A percentile compares a stretch with the other conserved stretches of the same genome.
Conservation (phyloP, 768 basidiomycete genomes). For the Dacryopinax primogenitus region DNA sequence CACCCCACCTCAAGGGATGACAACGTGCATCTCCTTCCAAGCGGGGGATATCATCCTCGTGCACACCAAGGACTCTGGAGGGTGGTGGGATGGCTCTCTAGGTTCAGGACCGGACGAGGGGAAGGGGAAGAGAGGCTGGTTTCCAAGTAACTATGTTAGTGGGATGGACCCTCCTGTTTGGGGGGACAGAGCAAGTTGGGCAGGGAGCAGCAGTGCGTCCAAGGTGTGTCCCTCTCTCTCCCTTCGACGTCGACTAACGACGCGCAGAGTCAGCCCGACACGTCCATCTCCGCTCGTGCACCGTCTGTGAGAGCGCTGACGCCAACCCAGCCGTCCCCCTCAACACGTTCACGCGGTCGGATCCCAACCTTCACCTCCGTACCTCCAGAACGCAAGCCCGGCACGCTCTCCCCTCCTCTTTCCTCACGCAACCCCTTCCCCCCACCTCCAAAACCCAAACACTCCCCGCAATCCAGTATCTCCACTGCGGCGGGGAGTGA, state of each 20-base stretch:
- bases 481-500: slow-evolving; percentile 16
- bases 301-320: no score
- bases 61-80: slow-evolving; percentile 70
- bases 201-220: slow-evolving; percentile 11
- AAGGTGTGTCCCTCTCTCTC: slow-evolving; percentile 14
- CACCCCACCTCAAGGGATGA: slow-evolving; percentile 49
- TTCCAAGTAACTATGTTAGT: slow-evolving; percentile 81
- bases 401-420: slow-evolving; percentile 9
- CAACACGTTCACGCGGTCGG: no score
- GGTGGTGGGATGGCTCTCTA: slow-evolving; percentile 98
- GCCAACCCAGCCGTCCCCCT: no score
- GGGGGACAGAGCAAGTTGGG: slow-evolving; percentile 12
- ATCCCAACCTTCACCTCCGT: no score
- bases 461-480: slow-evolving; percentile 15
- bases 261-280: no score
- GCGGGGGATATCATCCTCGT: slow-evolving; percentile 87
- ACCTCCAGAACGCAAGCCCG: no score
- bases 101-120: slow-evolving; percentile 28
- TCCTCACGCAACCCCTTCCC: slow-evolving; percentile 12
- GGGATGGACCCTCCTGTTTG: neutral
- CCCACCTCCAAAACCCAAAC: slow-evolving; percentile 2
- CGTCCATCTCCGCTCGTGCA: no score
- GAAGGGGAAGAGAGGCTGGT: slow-evolving; percentile 57
- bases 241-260: no score
- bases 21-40: slow-evolving; percentile 75